phyloP scores from a whole-genome alignment of 495 filamentous ascomycete species.

The Melanomma pulvis-pyrius region DNA sequence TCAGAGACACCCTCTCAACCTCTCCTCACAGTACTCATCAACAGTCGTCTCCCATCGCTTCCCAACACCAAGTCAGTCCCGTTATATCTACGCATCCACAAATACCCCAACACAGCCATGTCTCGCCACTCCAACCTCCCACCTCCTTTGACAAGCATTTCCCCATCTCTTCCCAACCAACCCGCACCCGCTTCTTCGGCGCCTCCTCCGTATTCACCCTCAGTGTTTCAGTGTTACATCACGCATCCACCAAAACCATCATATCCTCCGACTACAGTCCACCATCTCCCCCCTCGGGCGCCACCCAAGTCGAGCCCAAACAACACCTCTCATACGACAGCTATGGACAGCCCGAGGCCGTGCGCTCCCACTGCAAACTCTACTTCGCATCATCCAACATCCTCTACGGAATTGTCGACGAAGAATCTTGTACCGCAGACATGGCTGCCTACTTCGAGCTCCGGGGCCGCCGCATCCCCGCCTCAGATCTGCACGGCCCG shows the following conservation, averaged over 20 bases:
- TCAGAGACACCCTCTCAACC: not conserved
- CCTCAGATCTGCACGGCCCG: not conserved
- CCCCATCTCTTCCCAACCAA: constrained; percentile 1
- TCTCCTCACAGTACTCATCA: not conserved
- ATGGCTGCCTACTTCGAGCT: not conserved
- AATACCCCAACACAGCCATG: too few species aligned
- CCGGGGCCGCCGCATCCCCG: not conserved
- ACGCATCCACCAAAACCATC: constrained; percentile 8
- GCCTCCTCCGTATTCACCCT: constrained; percentile 14
- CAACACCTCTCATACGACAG: constrained; percentile 4
- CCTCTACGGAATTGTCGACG: constrained; percentile 19
- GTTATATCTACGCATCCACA: too few species aligned
- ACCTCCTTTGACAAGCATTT: constrained; percentile 23
- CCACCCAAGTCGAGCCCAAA: not conserved
- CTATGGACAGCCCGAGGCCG: constrained; percentile 4
- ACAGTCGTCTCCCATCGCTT: too few species aligned
- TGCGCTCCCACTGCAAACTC: constrained; percentile 5
- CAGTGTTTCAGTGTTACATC: constrained; percentile 10
- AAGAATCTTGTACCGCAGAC: not conserved
- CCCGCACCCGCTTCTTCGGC: constrained; percentile 17
- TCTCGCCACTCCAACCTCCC: too few species aligned
- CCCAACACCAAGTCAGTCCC: too few species aligned
- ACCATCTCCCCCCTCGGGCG: not conserved
- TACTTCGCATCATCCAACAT: constrained; percentile 17
- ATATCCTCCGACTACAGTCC: not conserved